Base-by-base conservation (phyloP, 768 basidiomycete genomes). In the Lentinula boryana region DNA sequence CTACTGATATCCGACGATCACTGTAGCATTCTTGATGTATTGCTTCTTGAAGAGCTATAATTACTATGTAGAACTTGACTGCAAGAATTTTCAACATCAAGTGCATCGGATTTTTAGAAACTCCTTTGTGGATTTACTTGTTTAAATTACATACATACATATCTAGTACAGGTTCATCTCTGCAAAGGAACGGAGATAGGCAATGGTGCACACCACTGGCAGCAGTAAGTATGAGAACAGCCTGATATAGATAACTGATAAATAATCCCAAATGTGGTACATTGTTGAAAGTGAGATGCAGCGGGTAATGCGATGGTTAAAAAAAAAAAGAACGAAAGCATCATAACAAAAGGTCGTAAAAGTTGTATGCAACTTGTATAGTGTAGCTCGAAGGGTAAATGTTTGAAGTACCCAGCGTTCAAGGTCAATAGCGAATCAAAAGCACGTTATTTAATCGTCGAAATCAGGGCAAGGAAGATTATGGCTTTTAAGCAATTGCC, bases 401-500 rank as follows among this genome's bases (percentile, higher is more conserved):
- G 41, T 15, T n/a, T 13, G 13, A 16, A 53, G 51, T 13, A 7
- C 33, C 31, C 13, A 36, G n/a, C 51, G 51, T 35, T 31, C 33
- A n/a, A 71, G 33, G 32, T 13, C n/a, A n/a, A 70, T 69, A 15
- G 71, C 69, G 4, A 27, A 27, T 21, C 12, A 63, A 60, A 44
- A 68, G 27, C 27, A 27, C 2, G 27, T 1, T 31, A 18, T 35
- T 67, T 38, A 67, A 56, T 67, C 67, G 36, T 62, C 60, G 62
- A 69, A 73, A 36, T 72, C 72, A 7, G 82, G 82, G 56, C 75
- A 78, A n/a, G 79, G 72, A 38, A 81, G 72, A 2, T 77, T 78
- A 57, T 83, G 80, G 58, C 76, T 77, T 53, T 74, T 74, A 5
- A 84, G 76, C 51, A 83, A 69, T 13, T 78, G 78, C 64, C 78